A percentile compares a stretch with the other conserved stretches of the same genome.
These are phyloP conservation scores for Kwoniella shivajii DNA, from an alignment of 1,284 basidiomycete species.

Conservation along the genomic window DNA sequence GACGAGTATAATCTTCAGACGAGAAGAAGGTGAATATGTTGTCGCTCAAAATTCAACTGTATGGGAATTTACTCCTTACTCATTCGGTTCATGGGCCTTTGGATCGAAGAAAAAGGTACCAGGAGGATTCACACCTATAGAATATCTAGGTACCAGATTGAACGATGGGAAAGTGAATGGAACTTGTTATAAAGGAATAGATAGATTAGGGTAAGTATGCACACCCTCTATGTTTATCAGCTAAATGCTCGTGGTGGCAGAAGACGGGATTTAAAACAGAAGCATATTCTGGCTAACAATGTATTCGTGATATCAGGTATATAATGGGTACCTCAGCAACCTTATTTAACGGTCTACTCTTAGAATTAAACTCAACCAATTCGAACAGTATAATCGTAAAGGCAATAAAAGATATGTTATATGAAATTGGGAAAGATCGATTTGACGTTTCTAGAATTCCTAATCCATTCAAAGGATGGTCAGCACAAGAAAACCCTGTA, in stretches of 20 bases:
- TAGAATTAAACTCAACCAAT: constrained; percentile 43
- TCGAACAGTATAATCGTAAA: constrained; percentile 30
- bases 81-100: constrained; percentile 58
- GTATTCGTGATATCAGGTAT: no score
- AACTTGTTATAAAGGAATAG: constrained; percentile 50
- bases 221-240: not conserved
- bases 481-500: constrained; percentile 46
- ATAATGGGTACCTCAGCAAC: constrained; percentile 55
- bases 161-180: constrained; percentile 45
- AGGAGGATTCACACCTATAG: constrained; percentile 49
- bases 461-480: constrained; percentile 54
- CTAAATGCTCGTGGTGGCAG: not conserved
- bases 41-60: constrained; percentile 54
- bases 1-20: constrained; percentile 22
- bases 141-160: constrained; percentile 50
- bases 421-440: constrained; percentile 40
- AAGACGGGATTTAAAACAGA: no score
- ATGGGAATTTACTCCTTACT: constrained; percentile 57
- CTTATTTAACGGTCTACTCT: constrained; percentile 46
- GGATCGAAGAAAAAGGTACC: constrained; percentile 35
- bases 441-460: constrained; percentile 57
- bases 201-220: constrained; percentile 43
- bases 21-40: constrained; percentile 54
- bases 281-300: no score
- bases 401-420: constrained; percentile 46